A percentile compares a stretch with the other conserved stretches of the same genome.
Conservation (phyloP, 2,329 filamentous ascomycete species). For the Ceratocystis albifundus region DNA sequence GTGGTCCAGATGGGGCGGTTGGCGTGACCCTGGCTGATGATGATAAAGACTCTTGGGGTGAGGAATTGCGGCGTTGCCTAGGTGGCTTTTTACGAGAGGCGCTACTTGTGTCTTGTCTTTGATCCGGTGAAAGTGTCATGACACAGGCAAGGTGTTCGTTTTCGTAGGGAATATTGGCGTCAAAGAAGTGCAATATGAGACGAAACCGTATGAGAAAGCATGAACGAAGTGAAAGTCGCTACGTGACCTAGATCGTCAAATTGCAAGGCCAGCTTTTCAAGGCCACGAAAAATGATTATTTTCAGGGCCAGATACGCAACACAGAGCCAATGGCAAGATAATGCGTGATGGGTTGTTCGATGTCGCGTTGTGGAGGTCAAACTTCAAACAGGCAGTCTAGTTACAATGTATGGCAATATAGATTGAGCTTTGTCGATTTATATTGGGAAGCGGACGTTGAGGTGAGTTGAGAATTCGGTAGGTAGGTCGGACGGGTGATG, state of each 20-base stretch:
- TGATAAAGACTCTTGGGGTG: neutral
- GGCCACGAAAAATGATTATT: neutral
- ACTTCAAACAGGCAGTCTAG: no score
- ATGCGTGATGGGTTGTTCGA: no score
- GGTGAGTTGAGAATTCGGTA: neutral
- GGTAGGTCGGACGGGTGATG: neutral
- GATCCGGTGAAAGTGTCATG: conserved; percentile 13
- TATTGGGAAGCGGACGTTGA: neutral
- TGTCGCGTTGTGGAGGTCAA: no score
- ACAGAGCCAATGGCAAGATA: neutral
- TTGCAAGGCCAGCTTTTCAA: neutral
- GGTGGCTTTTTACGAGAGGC: neutral
- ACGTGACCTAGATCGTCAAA: neutral
- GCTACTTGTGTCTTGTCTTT: conserved; percentile 6
- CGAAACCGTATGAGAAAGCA: neutral
- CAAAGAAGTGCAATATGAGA: neutral
- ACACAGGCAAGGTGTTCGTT: neutral
- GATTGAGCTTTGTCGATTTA: no score
- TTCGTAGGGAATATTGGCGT: neutral
- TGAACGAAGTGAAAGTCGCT: neutral
- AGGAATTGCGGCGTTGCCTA: conserved; percentile 3
- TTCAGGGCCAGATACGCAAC: neutral
- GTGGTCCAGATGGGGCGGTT: neutral
- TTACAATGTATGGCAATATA: no score
- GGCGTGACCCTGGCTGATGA: conserved; percentile 9